Conservation (phyloP, 1,139 yeast species). For the Yamadazyma kanchanaburiensis region DNA sequence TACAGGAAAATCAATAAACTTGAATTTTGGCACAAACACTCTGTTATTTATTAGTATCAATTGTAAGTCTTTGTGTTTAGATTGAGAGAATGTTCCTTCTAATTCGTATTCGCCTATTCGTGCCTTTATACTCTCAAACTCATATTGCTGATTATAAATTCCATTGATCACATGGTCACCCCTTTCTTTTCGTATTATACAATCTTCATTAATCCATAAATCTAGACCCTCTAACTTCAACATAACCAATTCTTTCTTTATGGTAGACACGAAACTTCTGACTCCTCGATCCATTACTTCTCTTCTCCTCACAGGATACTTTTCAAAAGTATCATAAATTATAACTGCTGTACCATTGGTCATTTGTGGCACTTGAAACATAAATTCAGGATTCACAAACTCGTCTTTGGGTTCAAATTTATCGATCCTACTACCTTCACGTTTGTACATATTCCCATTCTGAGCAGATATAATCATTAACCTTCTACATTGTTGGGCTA, state of each 20-base stretch:
- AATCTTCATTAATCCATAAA: constrained; percentile 8
- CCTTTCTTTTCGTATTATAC: constrained; percentile 1
- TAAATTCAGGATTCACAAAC: constrained; percentile 7
- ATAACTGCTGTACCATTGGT: constrained; percentile 49
- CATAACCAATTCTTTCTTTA: constrained; percentile 19
- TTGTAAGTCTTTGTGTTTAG: constrained; percentile 36
- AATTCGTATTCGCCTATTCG: constrained; percentile 19
- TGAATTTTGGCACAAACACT: constrained; percentile 14
- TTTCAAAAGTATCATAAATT: constrained; percentile 48
- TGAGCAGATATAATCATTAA: constrained; percentile 3
- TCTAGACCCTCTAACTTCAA: constrained; percentile 5
- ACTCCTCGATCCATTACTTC: constrained; percentile 20
- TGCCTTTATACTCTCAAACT: constrained; percentile 18
- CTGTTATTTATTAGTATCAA: constrained; percentile 46
- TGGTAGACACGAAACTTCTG: constrained; percentile 20
- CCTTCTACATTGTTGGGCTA: constrained; percentile 17
- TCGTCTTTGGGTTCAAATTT: constrained; percentile 6
- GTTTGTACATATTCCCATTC: neutral
- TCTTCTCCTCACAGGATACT: constrained; percentile 55
- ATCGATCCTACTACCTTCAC: neutral
- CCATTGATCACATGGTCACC: constrained; percentile 4
- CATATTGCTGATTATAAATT: constrained; percentile 5
- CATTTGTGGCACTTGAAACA: constrained; percentile 4
- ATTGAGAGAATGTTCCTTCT: constrained; percentile 28
- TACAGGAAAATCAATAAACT: constrained; percentile 26